These are phyloP conservation scores for Metschnikowia cerradonensis DNA, from an alignment of 805 yeast species.

Conservation along the genomic window DNA sequence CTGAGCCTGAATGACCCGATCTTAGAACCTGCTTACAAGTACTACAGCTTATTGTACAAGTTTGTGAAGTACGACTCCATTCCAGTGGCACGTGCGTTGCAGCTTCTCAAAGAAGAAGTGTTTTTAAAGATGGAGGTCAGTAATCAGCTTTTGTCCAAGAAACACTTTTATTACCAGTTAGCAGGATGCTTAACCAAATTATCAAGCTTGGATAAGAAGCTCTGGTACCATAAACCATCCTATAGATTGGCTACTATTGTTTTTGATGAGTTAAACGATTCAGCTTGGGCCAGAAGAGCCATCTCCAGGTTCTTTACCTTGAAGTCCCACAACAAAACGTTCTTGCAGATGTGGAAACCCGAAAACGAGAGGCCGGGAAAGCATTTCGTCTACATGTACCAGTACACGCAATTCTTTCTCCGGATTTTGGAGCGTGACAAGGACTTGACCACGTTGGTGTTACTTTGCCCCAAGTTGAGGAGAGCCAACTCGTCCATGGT, in stretches of 20 bases:
- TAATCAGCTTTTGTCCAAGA: slow-evolving; percentile 13
- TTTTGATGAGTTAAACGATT: slow-evolving; percentile 50
- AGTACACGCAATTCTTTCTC: slow-evolving; percentile 63
- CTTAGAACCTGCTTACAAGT: slow-evolving; percentile 74
- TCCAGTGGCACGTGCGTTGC: slow-evolving; percentile 33
- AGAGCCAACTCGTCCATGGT: slow-evolving; percentile 76
- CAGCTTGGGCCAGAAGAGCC: slow-evolving; percentile 55
- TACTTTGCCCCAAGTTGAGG: slow-evolving; percentile 69
- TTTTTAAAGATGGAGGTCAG: slow-evolving; percentile 1
- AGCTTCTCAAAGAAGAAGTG: slow-evolving; percentile 36
- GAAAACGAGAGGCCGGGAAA: slow-evolving; percentile 90
- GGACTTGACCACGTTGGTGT: slow-evolving; percentile 57
- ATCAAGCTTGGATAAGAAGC: slow-evolving; percentile 63
- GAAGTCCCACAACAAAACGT: slow-evolving; percentile 62
- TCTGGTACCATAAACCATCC: slow-evolving; percentile 88
- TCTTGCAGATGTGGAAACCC: slow-evolving; percentile 90
- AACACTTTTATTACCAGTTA: slow-evolving; percentile 36
- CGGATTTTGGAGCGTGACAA: slow-evolving; percentile 48
- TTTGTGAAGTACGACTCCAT: slow-evolving; percentile 39
- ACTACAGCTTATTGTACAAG: slow-evolving; percentile 58
- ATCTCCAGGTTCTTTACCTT: slow-evolving; percentile 61
- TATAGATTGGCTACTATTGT: slow-evolving; percentile 65
- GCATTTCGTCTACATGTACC: slow-evolving; percentile 73
- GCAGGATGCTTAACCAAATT: slow-evolving; percentile 47
- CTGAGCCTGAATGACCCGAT: slow-evolving; percentile 43